phyloP scores from a whole-genome alignment of 768 basidiomycete species.

The Floccularia luteovirens region DNA sequence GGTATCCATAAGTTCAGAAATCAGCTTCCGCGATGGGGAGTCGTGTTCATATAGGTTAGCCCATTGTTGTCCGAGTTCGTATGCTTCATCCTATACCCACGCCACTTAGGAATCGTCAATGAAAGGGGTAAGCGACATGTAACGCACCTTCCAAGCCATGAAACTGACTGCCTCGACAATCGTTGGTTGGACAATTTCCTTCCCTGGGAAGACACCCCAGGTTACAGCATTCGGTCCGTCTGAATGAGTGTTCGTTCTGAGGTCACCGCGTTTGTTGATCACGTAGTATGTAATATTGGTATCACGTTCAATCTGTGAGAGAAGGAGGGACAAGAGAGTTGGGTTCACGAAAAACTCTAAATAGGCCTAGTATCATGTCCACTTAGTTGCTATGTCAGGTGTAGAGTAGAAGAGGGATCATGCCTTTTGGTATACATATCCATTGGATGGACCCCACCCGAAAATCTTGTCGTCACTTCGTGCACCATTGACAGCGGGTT shows the following conservation, averaged over 20 bases:
- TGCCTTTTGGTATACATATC: slow-evolving; percentile 95
- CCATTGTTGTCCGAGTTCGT: slow-evolving; percentile 89
- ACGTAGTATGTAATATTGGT: slow-evolving; percentile 92
- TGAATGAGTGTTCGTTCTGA: slow-evolving; percentile 90
- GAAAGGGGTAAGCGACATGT: too few relatives aligned
- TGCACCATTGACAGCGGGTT: slow-evolving; percentile 90
- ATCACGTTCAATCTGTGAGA: slow-evolving; percentile 80
- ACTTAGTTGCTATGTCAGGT: too few relatives aligned
- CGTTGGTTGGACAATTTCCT: slow-evolving; percentile 93
- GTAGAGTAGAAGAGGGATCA: slow-evolving; percentile 3
- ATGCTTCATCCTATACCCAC: slow-evolving; percentile 76
- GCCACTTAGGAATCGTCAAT: too few relatives aligned
- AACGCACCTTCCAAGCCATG: slow-evolving; percentile 92
- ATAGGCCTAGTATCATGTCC: too few relatives aligned
- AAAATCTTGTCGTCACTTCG: slow-evolving; percentile 77
- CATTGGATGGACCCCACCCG: slow-evolving; percentile 93
- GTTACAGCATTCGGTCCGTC: slow-evolving; percentile 98
- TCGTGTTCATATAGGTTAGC: slow-evolving; percentile 76
- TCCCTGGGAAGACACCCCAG: slow-evolving; percentile 97
- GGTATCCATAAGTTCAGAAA: slow-evolving; percentile 72
- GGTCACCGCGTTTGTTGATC: slow-evolving; percentile 92
- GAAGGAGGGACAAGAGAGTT: slow-evolving; percentile 59
- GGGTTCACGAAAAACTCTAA: slow-evolving; percentile 92
- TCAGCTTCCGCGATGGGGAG: slow-evolving; percentile 68
- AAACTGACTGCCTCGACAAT: slow-evolving; percentile 97